phyloP scores from a whole-genome alignment of 2,329 filamentous ascomycete genomes.

The Verticillium longisporum region DNA sequence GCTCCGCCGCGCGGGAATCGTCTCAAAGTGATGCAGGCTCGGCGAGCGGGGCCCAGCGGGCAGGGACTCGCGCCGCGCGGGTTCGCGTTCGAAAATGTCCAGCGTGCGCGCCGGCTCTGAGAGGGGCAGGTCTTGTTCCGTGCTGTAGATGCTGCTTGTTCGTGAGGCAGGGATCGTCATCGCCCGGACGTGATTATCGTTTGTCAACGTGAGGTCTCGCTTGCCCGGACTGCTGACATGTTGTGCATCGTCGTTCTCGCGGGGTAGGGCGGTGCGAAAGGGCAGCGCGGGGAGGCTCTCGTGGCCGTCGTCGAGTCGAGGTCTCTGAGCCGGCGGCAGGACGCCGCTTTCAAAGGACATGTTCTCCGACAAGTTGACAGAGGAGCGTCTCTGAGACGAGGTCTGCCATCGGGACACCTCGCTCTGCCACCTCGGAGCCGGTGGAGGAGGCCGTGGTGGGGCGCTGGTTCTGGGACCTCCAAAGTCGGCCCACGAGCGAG shows the following conservation, averaged over 20 bases:
- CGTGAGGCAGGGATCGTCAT: constrained; percentile 1
- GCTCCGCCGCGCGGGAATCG: constrained; percentile 8
- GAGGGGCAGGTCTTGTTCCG: neutral
- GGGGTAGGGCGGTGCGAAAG: constrained; percentile 18
- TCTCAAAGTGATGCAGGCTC: constrained; percentile 13
- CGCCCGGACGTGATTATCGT: neutral
- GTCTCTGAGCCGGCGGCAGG: neutral
- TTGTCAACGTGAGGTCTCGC: constrained; percentile 19
- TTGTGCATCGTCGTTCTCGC: neutral
- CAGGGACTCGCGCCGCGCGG: constrained; percentile 8
- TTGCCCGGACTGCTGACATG: constrained; percentile 34
- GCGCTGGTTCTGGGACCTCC: neutral
- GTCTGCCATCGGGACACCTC: constrained; percentile 3
- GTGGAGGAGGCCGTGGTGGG: neutral
- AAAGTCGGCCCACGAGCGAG: neutral
- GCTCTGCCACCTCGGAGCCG: neutral
- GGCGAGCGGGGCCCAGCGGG: constrained; percentile 7
- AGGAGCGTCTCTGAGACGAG: neutral
- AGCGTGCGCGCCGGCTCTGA: constrained; percentile 8
- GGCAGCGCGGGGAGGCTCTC: constrained; percentile 15
- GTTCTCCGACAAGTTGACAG: neutral
- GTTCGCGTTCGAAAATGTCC: constrained; percentile 6
- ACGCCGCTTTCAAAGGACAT: constrained; percentile 6
- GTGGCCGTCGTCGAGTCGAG: neutral
- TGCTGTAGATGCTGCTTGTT: constrained; percentile 1